Conservation (phyloP, 495 filamentous ascomycete genomes). For the Penicillium macrosclerotiorum region DNA sequence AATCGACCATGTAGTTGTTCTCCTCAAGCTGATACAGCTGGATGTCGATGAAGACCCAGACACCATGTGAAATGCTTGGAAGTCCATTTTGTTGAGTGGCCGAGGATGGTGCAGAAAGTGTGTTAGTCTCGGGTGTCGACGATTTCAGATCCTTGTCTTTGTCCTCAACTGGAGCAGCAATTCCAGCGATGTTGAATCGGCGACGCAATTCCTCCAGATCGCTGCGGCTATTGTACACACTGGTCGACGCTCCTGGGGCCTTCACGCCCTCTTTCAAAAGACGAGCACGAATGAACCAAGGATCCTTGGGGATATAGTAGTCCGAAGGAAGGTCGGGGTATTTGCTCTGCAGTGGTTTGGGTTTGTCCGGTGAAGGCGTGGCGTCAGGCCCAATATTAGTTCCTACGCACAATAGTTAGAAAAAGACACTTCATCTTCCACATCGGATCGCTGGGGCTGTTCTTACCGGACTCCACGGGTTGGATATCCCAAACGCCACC, state of each 20-base stretch:
- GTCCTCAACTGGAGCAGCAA: constrained; percentile 35
- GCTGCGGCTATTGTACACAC: constrained; percentile 55
- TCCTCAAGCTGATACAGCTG: constrained; percentile 95
- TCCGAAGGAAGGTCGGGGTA: constrained; percentile 50
- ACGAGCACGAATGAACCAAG: constrained; percentile 91
- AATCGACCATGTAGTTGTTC: constrained; percentile 93
- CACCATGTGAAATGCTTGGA: constrained; percentile 40
- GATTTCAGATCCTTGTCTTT: constrained; percentile 24
- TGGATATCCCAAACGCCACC: constrained; percentile 77
- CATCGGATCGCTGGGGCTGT: not conserved
- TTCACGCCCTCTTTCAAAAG: constrained; percentile 73
- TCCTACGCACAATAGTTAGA: too few species aligned
- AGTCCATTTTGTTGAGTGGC: constrained; percentile 36
- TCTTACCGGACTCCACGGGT: constrained; percentile 40
- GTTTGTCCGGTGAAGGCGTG: constrained; percentile 24
- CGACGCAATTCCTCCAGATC: constrained; percentile 53
- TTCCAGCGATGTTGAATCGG: constrained; percentile 46
- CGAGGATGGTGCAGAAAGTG: constrained; percentile 39
- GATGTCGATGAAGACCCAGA: constrained; percentile 85
- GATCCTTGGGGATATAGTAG: constrained; percentile 84
- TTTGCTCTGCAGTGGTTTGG: constrained; percentile 44
- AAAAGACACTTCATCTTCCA: too few species aligned
- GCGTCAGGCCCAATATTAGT: constrained; percentile 27
- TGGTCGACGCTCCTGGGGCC: constrained; percentile 50
- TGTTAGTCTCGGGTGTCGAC: constrained; percentile 24